phyloP scores from a whole-genome alignment of 2,329 filamentous ascomycete species.

The Neofusicoccum umdonicola region DNA sequence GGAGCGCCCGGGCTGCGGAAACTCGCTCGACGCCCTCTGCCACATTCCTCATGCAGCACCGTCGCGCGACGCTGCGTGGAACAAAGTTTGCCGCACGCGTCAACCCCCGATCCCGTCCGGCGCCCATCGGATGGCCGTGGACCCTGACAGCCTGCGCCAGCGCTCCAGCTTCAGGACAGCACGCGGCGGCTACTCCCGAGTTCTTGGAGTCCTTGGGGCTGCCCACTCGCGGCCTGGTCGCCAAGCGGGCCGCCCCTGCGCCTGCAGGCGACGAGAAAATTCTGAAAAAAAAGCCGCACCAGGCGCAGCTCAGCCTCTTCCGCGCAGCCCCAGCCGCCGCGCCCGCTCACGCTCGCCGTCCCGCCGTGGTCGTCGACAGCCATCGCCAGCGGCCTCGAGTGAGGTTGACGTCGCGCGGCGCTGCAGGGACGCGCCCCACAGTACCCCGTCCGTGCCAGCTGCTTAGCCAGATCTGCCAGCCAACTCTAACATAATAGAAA shows the following conservation, averaged over 20 bases:
- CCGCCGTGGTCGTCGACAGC: too few species aligned
- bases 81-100: neutral
- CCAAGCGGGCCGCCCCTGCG: neutral
- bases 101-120: neutral
- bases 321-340: neutral
- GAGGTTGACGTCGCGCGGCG: neutral
- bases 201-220: neutral
- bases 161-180: neutral
- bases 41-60: neutral
- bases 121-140: neutral
- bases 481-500: slow-evolving; percentile 15
- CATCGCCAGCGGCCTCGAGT: neutral
- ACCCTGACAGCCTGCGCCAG: neutral
- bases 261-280: neutral
- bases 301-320: neutral
- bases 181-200: neutral
- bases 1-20: neutral
- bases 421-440: neutral
- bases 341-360: neutral
- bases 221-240: neutral
- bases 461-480: slow-evolving; percentile 4
- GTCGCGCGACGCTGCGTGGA: neutral
- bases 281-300: slow-evolving; percentile 4
- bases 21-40: neutral
- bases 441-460: slow-evolving; percentile 8